Base-by-base conservation (phyloP, 768 basidiomycete species). In the Amanita polypyramis region DNA sequence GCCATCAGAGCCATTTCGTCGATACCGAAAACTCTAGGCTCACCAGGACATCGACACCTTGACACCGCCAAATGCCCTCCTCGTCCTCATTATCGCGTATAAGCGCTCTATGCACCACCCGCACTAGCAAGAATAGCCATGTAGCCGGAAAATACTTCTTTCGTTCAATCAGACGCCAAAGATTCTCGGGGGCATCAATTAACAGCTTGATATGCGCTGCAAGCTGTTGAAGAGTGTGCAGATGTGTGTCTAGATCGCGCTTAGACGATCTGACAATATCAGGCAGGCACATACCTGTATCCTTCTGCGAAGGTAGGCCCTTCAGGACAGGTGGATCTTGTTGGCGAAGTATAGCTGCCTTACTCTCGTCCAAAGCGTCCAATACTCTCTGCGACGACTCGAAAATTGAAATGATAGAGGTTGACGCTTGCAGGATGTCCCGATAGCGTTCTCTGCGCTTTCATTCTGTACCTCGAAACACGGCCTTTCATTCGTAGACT, bases 201-300 rank as follows among this genome's bases (percentile, higher is more conserved):
- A 96, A 73, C n/a, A 96, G 66, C 61, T 94, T 95, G 57, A 96
- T 73, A 58, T 95, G 90, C 0, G 90, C 89, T 21, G 92, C 85
- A 14, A 93, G 73, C 6, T 79, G 65, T 55, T 90, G 89, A 35
- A 92, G 57, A 10, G 75, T 69, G 49, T 75, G 76, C 21, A 92
- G 60, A 55, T 87, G 82, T 21, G 73, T 63, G 58, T 90, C 88
- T 86, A 33, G 17, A 39, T 39, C 53, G 45, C 41, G 34, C 7
- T 40, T 14, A 17, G 5, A 4, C 44, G 43, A 25, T 51, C 43
- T 11, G 44, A 47, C 36, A 25, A 48, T 37, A 30, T 12, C 36
- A 34, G 19, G 41, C 55, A 69, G 30, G 46, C 77, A 80, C 77
- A 54, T 67, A 59, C 29, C 63, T 57, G 48, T 70, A 73, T 51